Evolutionary conservation across 495 filamentous ascomycete genomes (phyloP).

Genomic region (Poronia punctata): DNA sequence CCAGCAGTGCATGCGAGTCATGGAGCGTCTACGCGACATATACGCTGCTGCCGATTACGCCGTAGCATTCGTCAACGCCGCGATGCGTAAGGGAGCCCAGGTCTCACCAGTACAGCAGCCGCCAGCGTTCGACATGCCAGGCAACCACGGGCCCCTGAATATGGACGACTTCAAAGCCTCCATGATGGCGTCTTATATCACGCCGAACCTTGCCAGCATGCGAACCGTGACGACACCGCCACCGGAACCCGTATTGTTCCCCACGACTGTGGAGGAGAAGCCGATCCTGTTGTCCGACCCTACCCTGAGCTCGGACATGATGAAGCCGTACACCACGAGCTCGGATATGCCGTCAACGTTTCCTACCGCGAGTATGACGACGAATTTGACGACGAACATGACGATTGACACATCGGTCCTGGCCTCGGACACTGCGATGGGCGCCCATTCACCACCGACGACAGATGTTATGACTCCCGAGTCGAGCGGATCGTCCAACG

Average conservation of each 20-base stretch:
- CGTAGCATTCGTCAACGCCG: constrained; percentile 76
- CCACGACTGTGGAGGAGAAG: constrained; percentile 19
- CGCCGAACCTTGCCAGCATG: constrained; percentile 7
- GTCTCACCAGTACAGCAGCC: background rate
- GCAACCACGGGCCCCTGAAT: constrained; percentile 5
- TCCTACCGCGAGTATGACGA: constrained; percentile 18
- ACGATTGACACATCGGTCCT: background rate
- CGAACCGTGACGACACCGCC: constrained; percentile 35
- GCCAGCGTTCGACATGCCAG: constrained; percentile 10
- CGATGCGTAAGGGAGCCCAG: constrained; percentile 66
- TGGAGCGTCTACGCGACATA: constrained; percentile 71
- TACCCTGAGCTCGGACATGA: constrained; percentile 1
- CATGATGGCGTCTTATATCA: constrained; percentile 5
- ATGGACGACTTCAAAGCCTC: constrained; percentile 16
- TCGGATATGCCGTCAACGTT: constrained; percentile 8
- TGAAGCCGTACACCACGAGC: constrained; percentile 5
- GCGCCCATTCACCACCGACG: constrained; percentile 25
- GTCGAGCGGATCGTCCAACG: constrained; percentile 17
- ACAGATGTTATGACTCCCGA: constrained; percentile 28
- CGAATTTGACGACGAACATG: background rate
- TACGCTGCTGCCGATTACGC: constrained; percentile 85
- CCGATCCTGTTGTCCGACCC: constrained; percentile 14
- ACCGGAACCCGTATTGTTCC: constrained; percentile 31
- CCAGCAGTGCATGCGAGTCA: constrained; percentile 77
- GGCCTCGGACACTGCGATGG: constrained; percentile 7